Evolutionary conservation across 768 basidiomycete genomes (phyloP), one percentile per base, ranked within the genome.

Genomic region (Mycena pura): DNA sequence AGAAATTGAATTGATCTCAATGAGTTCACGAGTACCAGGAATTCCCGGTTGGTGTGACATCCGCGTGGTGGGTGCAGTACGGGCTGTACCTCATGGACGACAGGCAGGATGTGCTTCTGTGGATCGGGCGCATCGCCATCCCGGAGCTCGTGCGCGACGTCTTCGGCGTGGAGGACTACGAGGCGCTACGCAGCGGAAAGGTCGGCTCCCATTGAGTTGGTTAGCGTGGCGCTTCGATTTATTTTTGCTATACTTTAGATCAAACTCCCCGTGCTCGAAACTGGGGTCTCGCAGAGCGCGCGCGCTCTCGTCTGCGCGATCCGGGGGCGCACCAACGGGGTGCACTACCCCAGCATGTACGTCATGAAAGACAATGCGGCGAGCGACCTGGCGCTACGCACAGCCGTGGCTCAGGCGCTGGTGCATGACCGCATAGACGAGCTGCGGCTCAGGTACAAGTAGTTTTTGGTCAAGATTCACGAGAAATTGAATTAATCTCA

Each of bases 51-150:
- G 62, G 62, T 21, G 22, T 83, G 32, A 82, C 83, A 3, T 78
- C 77, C 28, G 79, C 82, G 63, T 74, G 81, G 21, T 73, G 84
- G 56, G 82, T 83, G 63, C 70, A 80, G 19, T 82, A 84, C 68
- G 84, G 84, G 19, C 69, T 85, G 45, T 84, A 78, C 75, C 68
- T 85, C 41, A 80, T 85, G 62, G 83, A 85, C 68, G 82, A 85
- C 69, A 80, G 80, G 1, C 84, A 85, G 66, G 78, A 79, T 59
- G 80, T 85, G 59, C 84, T 84, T 76, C 71, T 85, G 9, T 84
- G 81, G 80, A 76, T 85, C 44, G 83, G 82, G 13, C 74, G 81
- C 22, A 81, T 82, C 46, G 83, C 84, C 21, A 82, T 85, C 2
- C 83, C 83, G 14, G 77, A 80, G 56, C 75, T 85, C 21, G 69